Evolutionary conservation across 1,284 basidiomycete genomes (phyloP).

Genomic region (Boletus sp.): DNA sequence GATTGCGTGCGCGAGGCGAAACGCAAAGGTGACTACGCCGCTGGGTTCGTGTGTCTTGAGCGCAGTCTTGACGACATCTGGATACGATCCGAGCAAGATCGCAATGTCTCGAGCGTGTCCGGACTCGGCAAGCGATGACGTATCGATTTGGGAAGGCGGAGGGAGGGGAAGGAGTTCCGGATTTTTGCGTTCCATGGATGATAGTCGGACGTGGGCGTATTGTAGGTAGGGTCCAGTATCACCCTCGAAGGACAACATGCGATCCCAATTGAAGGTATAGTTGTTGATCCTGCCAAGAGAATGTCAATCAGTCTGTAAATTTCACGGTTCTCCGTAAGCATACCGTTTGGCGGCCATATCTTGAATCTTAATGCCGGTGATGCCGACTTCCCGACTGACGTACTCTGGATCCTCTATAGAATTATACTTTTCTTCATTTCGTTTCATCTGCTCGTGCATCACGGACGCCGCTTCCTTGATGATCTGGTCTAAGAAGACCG

Average conservation of each 20-base stretch:
- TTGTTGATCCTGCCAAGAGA: constrained; percentile 77
- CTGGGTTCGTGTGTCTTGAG: constrained; percentile 88
- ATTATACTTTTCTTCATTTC: constrained; percentile 92
- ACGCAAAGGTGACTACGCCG: constrained; percentile 80
- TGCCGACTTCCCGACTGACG: constrained; percentile 85
- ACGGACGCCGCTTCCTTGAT: constrained; percentile 86
- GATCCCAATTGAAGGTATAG: constrained; percentile 93
- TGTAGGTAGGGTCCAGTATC: constrained; percentile 97
- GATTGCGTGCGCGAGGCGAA: constrained; percentile 78
- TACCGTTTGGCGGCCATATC: constrained; percentile 95
- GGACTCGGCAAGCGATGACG: constrained; percentile 64
- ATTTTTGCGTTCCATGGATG: constrained; percentile 93
- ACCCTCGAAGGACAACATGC: constrained; percentile 96
- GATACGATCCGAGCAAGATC: constrained; percentile 86
- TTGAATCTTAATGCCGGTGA: constrained; percentile 98
- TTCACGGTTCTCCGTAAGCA: constrained; percentile 11
- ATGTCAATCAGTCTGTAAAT: neutral
- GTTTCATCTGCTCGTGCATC: constrained; percentile 98
- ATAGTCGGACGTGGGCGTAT: constrained; percentile 95
- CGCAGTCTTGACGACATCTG: constrained; percentile 85
- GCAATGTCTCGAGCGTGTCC: constrained; percentile 85
- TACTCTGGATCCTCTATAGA: constrained; percentile 86
- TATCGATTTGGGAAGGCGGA: constrained; percentile 65
- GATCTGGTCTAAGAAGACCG: constrained; percentile 95
- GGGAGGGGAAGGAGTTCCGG: constrained; percentile 84